Conservation (phyloP, 1,284 basidiomycete species). For the Ceratobasidium sp. region DNA sequence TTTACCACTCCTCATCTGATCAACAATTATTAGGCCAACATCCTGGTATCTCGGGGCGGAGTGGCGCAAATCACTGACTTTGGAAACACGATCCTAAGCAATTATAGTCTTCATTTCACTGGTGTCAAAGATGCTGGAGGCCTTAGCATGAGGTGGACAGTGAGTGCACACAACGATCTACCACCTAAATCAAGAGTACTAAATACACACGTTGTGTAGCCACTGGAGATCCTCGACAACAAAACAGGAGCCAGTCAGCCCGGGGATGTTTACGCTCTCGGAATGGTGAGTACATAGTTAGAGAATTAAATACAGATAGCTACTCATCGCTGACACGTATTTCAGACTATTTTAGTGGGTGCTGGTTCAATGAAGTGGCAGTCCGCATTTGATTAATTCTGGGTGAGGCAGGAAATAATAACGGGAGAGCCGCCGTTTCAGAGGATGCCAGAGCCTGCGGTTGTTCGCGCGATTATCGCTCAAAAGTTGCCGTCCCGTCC, state of each 20-base stretch:
- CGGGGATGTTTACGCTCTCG: slow-evolving; percentile 20
- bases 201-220: neutral
- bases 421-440: slow-evolving; percentile 2
- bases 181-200: neutral
- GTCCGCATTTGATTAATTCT: neutral
- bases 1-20: neutral
- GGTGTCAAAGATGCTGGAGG: neutral
- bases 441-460: neutral
- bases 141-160: neutral
- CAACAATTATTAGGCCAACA: slow-evolving; percentile 2
- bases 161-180: neutral
- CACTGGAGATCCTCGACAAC: neutral
- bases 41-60: neutral
- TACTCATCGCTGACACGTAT: neutral
- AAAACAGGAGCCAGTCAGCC: neutral
- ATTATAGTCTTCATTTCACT: neutral
- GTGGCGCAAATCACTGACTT: slow-evolving; percentile 9
- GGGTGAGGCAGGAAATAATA: slow-evolving; percentile 1
- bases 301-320: neutral
- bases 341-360: slow-evolving; percentile 16
- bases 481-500: neutral
- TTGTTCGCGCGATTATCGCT: neutral
- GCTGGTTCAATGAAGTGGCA: neutral
- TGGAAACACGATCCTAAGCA: neutral
- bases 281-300: slow-evolving; percentile 1